phyloP scores from a whole-genome alignment of 805 yeast genomes.

The Blastobotrys muscicola region DNA sequence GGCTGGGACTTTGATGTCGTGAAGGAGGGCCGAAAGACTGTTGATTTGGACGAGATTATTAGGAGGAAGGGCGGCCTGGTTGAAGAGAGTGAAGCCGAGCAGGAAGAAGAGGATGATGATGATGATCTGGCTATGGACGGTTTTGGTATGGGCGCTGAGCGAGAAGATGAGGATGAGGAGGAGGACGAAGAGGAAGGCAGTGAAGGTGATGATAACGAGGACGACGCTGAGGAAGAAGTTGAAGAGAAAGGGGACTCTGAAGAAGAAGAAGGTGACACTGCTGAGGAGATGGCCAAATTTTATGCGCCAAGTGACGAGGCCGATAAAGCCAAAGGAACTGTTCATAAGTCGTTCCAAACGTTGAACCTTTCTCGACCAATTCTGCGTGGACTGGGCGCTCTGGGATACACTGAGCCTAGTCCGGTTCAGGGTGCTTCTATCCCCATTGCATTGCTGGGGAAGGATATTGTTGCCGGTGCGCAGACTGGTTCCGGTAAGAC shows the following conservation, averaged over 20 bases:
- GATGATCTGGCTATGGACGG: constrained; percentile 37
- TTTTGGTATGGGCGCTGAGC: constrained; percentile 27
- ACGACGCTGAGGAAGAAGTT: constrained; percentile 23
- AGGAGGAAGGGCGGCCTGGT: constrained; percentile 75
- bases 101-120: constrained; percentile 29
- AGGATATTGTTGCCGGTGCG: constrained; percentile 97
- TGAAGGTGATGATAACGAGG: constrained; percentile 16
- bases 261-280: constrained; percentile 50
- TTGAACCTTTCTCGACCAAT: constrained; percentile 84
- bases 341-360: constrained; percentile 61
- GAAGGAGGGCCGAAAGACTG: constrained; percentile 45
- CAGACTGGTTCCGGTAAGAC: constrained; percentile 99
- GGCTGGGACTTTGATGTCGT: constrained; percentile 82
- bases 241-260: constrained; percentile 25
- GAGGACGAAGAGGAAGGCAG: constrained; percentile 27
- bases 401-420: constrained; percentile 83
- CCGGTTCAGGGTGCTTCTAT: constrained; percentile 91
- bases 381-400: constrained; percentile 65
- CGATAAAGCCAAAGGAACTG: constrained; percentile 40
- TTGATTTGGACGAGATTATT: constrained; percentile 81
- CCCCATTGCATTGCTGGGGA: constrained; percentile 88
- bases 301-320: constrained; percentile 53
- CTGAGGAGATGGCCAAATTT: constrained; percentile 74
- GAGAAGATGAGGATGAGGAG: constrained; percentile 24
- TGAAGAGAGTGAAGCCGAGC: constrained; percentile 36